Conservation (phyloP, 2,329 filamentous ascomycete genomes). For the Tolypocladium cylindrosporum region DNA sequence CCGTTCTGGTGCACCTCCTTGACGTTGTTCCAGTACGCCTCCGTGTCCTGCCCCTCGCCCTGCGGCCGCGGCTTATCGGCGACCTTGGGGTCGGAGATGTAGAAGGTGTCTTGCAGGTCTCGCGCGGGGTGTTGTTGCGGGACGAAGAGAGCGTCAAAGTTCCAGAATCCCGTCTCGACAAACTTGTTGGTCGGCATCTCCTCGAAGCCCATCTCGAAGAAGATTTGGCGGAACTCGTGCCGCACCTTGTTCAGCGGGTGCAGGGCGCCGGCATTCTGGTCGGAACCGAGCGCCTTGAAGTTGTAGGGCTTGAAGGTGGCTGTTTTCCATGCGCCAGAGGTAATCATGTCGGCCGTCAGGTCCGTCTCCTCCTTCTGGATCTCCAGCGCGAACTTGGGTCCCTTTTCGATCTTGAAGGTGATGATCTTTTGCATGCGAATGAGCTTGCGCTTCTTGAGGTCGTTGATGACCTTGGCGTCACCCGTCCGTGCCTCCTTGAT, state of each 20-base stretch:
- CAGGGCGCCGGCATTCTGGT: constrained; percentile 50
- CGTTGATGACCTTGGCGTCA: constrained; percentile 67
- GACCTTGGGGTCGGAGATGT: constrained; percentile 77
- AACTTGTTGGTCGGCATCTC: constrained; percentile 95
- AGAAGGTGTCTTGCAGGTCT: constrained; percentile 97
- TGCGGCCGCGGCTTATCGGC: constrained; percentile 59
- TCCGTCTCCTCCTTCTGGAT: constrained; percentile 92
- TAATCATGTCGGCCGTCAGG: constrained; percentile 85
- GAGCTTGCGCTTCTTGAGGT: constrained; percentile 88
- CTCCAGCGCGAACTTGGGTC: constrained; percentile 77
- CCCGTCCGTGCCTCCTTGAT: constrained; percentile 63
- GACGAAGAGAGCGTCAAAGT: constrained; percentile 94
- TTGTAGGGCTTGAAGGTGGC: constrained; percentile 76
- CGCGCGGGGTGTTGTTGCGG: constrained; percentile 93
- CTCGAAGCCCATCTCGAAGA: constrained; percentile 98
- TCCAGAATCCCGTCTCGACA: constrained; percentile 96
- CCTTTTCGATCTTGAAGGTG: constrained; percentile 75
- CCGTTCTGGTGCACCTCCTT: constrained; percentile 80
- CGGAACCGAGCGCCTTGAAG: constrained; percentile 61
- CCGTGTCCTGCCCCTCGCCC: constrained; percentile 55
- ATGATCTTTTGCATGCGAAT: constrained; percentile 76
- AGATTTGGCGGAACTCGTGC: constrained; percentile 91
- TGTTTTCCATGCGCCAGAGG: constrained; percentile 82
- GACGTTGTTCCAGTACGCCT: constrained; percentile 82
- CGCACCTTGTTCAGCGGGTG: constrained; percentile 87